A percentile compares a stretch with the other conserved stretches of the same genome.
Conservation (phyloP, 2,329 filamentous ascomycete genomes). For the Rhytidhysteron rufulum region DNA sequence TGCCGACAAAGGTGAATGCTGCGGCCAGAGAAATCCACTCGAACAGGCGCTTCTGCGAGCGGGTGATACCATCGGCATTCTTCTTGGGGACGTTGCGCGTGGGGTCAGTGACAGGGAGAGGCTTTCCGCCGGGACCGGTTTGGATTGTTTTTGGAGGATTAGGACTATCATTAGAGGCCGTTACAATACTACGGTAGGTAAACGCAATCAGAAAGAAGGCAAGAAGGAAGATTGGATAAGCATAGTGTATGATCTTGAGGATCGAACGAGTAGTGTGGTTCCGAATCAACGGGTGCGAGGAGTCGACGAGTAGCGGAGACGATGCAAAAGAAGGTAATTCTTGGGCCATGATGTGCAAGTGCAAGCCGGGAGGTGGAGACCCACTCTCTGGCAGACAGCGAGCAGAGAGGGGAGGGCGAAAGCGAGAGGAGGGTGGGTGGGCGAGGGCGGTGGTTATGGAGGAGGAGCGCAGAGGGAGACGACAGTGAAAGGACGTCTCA, state of each 20-base stretch:
- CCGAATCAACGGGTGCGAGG: conserved; percentile 5
- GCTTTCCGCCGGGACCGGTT: conserved; percentile 83
- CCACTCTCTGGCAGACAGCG: too few relatives aligned
- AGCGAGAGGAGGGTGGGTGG: too few relatives aligned
- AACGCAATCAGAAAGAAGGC: conserved; percentile 62
- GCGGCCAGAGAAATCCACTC: conserved; percentile 69
- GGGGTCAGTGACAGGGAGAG: conserved; percentile 64
- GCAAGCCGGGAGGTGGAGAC: conserved; percentile 6
- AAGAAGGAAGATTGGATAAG: conserved; percentile 62
- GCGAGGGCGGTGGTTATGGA: too few relatives aligned
- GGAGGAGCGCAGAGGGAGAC: too few relatives aligned
- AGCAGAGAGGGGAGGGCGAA: too few relatives aligned
- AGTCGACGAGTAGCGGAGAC: too few relatives aligned
- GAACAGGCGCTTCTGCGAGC: conserved; percentile 67
- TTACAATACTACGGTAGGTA: conserved; percentile 56
- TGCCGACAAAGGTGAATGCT: conserved; percentile 70
- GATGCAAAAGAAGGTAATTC: too few relatives aligned
- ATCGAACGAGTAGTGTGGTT: conserved; percentile 10
- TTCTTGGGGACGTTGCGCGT: conserved; percentile 43
- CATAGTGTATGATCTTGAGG: conserved; percentile 47
- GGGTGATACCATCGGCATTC: conserved; percentile 56
- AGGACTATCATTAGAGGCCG: conserved; percentile 44
- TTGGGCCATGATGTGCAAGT: too few relatives aligned
- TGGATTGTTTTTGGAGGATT: conserved; percentile 46
- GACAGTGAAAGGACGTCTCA: too few relatives aligned